These are phyloP conservation scores for Peribolospora baueri DNA, from an alignment of 768 basidiomycete genomes.

Conservation along the genomic window DNA sequence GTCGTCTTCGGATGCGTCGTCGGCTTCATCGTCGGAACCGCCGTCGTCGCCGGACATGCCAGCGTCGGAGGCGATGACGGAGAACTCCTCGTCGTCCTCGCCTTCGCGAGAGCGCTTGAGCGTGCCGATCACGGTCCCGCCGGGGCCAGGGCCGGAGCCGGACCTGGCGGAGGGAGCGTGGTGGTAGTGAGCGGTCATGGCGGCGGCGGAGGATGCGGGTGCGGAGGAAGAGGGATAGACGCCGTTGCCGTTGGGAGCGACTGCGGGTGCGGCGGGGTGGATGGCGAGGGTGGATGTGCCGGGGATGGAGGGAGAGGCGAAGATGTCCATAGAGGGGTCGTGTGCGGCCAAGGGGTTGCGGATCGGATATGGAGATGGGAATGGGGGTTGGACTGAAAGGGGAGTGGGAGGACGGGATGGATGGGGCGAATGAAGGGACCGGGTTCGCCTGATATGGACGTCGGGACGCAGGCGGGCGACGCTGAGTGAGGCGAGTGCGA, in stretches of 20 bases:
- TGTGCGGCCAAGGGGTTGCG: not conserved
- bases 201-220: not conserved
- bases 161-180: not conserved
- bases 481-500: too few relatives aligned
- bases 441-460: too few relatives aligned
- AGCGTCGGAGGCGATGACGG: not conserved
- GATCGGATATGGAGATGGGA: too few relatives aligned
- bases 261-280: not conserved
- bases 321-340: not conserved
- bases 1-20: conserved; percentile 32
- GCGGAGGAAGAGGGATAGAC: not conserved
- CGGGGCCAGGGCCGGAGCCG: not conserved
- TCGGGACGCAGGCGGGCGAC: too few relatives aligned
- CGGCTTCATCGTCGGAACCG: conserved; percentile 2
- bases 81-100: not conserved
- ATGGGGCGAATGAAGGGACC: too few relatives aligned
- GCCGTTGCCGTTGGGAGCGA: not conserved
- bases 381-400: too few relatives aligned
- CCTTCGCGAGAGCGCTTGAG: not conserved
- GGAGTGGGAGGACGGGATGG: too few relatives aligned
- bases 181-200: not conserved
- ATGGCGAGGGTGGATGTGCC: not conserved
- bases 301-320: not conserved
- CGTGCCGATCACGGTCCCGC: not conserved
- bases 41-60: conserved; percentile 5